Evolutionary conservation across 1,284 basidiomycete genomes (phyloP), one percentile per base, ranked within the genome.

Genomic region (Rhizoctonia solani): DNA sequence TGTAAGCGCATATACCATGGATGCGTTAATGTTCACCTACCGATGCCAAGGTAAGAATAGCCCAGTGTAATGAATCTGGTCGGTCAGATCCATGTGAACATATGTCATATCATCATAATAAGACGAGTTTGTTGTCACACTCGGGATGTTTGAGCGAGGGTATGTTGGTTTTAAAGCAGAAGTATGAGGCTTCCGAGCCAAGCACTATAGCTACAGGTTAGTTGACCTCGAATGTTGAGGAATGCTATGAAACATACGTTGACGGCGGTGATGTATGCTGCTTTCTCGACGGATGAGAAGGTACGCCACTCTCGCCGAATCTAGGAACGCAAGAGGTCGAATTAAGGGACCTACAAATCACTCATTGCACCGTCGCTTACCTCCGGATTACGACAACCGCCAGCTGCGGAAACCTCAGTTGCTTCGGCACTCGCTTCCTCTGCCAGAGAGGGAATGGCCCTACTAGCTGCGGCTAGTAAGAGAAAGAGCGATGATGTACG

Each of bases 31-130:
- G 2, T n/a, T 27, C 13, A 21, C 52, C 46, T 30, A 54, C 61
- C 61, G 49, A 27, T 66, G 61, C 50, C 50, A 66, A 8, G 61
- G 61, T 19, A 66, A 29, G 29, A 66, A 66, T 29, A 46, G 46
- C 16, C 61, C 61, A 25, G 61, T 66, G 34, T 66, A 66, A 41
- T 66, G 61, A 54, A 66, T 66, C n/a, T 66, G 52, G 14, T 66
- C 61, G 39, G 61, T 54, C 61, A 23, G 41, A 23, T 66, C 61
- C 61, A 66, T 66, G 34, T 66, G 61, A 27, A 53, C 37, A 19
- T 66, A 66, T 9, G 41, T 30, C 39, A 66, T 25, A 16, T 66
- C 61, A 21, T 66, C 61, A 23, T 54, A 53, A 19, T 66, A 66
- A 13, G 61, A 66, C 27, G 61, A 66, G 27, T 52, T 39, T 23